Evolutionary conservation across 2,329 filamentous ascomycete genomes (phyloP).

Genomic region (Fusarium sp.): DNA sequence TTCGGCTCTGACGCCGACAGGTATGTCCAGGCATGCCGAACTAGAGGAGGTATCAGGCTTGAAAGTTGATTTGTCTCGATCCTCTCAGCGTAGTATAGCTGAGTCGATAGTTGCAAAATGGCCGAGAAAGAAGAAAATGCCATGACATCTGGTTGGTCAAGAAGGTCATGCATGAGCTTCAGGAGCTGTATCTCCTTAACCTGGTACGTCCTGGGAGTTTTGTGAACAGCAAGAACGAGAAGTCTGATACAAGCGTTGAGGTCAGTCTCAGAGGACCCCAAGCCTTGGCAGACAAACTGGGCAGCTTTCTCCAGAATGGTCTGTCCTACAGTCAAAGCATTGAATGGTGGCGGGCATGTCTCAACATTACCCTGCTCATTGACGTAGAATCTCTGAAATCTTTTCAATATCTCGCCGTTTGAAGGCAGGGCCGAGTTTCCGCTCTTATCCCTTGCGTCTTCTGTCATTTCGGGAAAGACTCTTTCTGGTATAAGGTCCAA

Average conservation of each 20-base stretch:
- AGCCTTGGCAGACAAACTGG: slow-evolving; percentile 60
- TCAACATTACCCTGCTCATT: slow-evolving; percentile 78
- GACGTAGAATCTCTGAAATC: slow-evolving; percentile 75
- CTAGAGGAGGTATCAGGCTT: slow-evolving; percentile 74
- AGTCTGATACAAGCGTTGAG: slow-evolving; percentile 70
- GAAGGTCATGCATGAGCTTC: slow-evolving; percentile 62
- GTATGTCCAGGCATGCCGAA: slow-evolving; percentile 81
- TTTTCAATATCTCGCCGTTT: slow-evolving; percentile 67
- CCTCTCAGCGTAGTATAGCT: slow-evolving; percentile 66
- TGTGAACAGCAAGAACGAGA: slow-evolving; percentile 68
- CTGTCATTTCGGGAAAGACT: slow-evolving; percentile 61
- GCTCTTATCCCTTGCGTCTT: slow-evolving; percentile 9
- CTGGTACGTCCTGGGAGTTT: slow-evolving; percentile 59
- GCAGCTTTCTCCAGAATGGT: slow-evolving; percentile 72
- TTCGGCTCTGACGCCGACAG: slow-evolving; percentile 87
- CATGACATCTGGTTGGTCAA: slow-evolving; percentile 55
- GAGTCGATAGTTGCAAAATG: slow-evolving; percentile 67
- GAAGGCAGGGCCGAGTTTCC: slow-evolving; percentile 29
- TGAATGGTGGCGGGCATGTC: slow-evolving; percentile 69
- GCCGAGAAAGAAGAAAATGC: slow-evolving; percentile 69
- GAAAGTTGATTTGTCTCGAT: slow-evolving; percentile 66
- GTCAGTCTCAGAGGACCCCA: slow-evolving; percentile 58
- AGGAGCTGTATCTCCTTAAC: slow-evolving; percentile 62
- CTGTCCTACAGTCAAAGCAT: slow-evolving; percentile 66
- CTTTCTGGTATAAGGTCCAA: slow-evolving; percentile 74